These are phyloP conservation scores for Tilletia setariae DNA, from an alignment of 1,284 basidiomycete species.

Conservation along the genomic window DNA sequence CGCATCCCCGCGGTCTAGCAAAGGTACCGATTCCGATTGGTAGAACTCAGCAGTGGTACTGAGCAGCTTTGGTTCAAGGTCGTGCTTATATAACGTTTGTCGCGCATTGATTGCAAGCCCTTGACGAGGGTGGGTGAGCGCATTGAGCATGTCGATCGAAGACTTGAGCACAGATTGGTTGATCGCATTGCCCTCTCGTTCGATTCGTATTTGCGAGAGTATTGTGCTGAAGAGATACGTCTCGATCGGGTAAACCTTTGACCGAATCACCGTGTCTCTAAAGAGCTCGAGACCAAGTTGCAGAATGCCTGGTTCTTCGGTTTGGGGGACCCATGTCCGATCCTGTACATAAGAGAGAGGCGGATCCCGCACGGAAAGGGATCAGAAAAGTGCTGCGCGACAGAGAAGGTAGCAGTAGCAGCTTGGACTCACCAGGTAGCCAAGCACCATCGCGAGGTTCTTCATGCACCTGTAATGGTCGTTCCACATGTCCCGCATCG, in stretches of 20 bases:
- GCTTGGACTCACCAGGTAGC: slow-evolving; percentile 79
- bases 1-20: slow-evolving; percentile 74
- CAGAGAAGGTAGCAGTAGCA: no score
- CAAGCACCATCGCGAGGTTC: slow-evolving; percentile 83
- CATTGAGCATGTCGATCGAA: slow-evolving; percentile 79
- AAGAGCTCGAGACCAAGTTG: slow-evolving; percentile 82
- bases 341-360: slow-evolving; percentile 54
- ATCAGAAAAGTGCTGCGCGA: no score
- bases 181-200: slow-evolving; percentile 85
- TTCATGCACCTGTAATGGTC: slow-evolving; percentile 87
- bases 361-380: no score
- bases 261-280: slow-evolving; percentile 71
- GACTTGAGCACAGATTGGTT: slow-evolving; percentile 83
- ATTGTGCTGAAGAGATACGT: slow-evolving; percentile 77
- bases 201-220: slow-evolving; percentile 80
- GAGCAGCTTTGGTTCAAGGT: slow-evolving; percentile 81
- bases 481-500: slow-evolving; percentile 83
- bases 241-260: slow-evolving; percentile 67
- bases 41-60: slow-evolving; percentile 78
- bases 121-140: slow-evolving; percentile 60
- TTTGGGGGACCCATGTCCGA: slow-evolving; percentile 48
- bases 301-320: slow-evolving; percentile 62
- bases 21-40: slow-evolving; percentile 67
- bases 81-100: slow-evolving; percentile 73
- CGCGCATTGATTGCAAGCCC: slow-evolving; percentile 19